Conservation (phyloP, 1,139 yeast species). For the Nakaseomyces kungkrabaensis region DNA sequence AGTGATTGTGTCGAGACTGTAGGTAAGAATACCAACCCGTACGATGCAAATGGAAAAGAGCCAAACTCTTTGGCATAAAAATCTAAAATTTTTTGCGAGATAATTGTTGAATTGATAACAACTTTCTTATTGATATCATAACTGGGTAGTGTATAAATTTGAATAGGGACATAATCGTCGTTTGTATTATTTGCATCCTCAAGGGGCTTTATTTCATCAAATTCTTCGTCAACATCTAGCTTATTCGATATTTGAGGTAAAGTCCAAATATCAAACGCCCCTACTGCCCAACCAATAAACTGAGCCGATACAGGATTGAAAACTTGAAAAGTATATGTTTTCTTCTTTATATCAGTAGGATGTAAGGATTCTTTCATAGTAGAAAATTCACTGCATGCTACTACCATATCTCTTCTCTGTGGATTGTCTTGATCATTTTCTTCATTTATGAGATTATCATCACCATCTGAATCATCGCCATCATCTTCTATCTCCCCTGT, state of each 20-base stretch:
- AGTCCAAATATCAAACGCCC: conserved; percentile 65
- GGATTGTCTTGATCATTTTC: conserved; percentile 39
- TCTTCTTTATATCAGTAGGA: conserved; percentile 58
- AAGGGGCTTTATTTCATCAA: conserved; percentile 27
- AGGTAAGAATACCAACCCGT: conserved; percentile 64
- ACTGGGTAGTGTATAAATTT: conserved; percentile 29
- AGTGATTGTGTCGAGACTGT: conserved; percentile 45
- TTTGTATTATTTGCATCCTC: conserved; percentile 32
- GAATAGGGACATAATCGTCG: conserved; percentile 36
- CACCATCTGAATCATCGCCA: conserved; percentile 13
- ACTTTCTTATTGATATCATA: conserved; percentile 35
- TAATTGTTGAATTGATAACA: conserved; percentile 67
- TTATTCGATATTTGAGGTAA: conserved; percentile 19
- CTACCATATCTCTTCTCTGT: conserved; percentile 44
- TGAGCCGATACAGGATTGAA: conserved; percentile 87
- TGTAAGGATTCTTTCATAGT: conserved; percentile 45
- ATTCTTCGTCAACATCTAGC: conserved; percentile 32
- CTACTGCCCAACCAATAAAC: conserved; percentile 94
- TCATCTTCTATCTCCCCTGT: conserved; percentile 11
- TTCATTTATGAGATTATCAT: conserved; percentile 17
- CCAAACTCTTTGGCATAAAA: conserved; percentile 84
- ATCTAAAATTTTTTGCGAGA: conserved; percentile 70
- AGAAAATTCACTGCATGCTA: conserved; percentile 66
- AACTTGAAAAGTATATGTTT: conserved; percentile 68
- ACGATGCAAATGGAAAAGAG: conserved; percentile 82